Conservation (phyloP, 495 filamentous ascomycete genomes). For the Penicillium arizonense region DNA sequence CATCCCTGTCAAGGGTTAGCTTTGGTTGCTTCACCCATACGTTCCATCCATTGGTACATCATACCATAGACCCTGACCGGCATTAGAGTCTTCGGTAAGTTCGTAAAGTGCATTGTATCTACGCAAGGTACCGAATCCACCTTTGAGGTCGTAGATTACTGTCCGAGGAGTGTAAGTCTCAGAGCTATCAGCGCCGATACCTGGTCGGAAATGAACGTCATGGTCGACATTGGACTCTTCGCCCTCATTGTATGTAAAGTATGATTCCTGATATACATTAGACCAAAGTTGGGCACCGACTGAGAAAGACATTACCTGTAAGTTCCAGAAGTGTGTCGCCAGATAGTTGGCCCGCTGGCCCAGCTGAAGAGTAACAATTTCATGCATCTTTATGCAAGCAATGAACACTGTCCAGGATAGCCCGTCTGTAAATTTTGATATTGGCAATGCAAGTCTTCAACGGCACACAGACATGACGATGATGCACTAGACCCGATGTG, state of each 20-base stretch:
- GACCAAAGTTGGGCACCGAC: constrained; percentile 2
- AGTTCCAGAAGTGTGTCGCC: constrained; percentile 98
- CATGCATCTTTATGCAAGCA: constrained; percentile 65
- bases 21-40: not conserved
- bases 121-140: constrained; percentile 81
- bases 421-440: constrained; percentile 4
- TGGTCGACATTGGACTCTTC: constrained; percentile 77
- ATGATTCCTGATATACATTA: constrained; percentile 67
- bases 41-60: constrained; percentile 2
- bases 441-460: constrained; percentile 3
- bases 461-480: constrained; percentile 17
- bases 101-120: constrained; percentile 91
- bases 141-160: constrained; percentile 93
- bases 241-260: constrained; percentile 82
- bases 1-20: constrained; percentile 56
- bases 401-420: not conserved
- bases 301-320: constrained; percentile 56
- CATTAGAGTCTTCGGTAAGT: constrained; percentile 49
- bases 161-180: constrained; percentile 93
- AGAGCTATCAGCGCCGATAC: constrained; percentile 71
- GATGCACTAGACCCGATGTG: constrained; percentile 16
- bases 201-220: constrained; percentile 87
- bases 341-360: constrained; percentile 92
- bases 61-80: constrained; percentile 60
- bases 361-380: constrained; percentile 91